These are phyloP conservation scores for Thinopyrum elongatum DNA, from an alignment of 176 grass and related monocot genomes.

Conservation along the genomic window DNA sequence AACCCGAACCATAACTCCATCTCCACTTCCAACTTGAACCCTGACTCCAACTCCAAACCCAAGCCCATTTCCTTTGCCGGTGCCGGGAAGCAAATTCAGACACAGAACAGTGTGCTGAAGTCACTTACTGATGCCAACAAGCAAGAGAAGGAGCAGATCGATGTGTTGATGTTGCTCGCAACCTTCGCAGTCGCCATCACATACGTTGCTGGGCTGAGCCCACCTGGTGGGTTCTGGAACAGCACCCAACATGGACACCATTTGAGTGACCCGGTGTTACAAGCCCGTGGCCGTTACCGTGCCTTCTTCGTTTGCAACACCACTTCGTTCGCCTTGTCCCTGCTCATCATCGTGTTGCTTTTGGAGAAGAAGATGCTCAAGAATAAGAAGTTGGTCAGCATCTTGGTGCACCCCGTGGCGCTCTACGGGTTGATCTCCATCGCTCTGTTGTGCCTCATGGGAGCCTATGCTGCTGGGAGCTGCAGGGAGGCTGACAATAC, in stretches of 20 bases:
- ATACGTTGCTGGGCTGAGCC: conserved; percentile 34
- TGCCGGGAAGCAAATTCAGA: not conserved
- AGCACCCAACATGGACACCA: not conserved
- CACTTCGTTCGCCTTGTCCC: conserved; percentile 8
- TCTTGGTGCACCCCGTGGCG: no score
- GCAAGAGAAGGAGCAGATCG: not conserved
- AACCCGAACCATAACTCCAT: no score
- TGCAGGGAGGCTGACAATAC: not conserved
- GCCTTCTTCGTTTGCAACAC: conserved; percentile 43
- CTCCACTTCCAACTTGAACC: not conserved
- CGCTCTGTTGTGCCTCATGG: not conserved
- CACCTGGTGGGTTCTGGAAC: conserved; percentile 41
- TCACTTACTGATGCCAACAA: not conserved
- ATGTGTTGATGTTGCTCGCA: conserved; percentile 34
- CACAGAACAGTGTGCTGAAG: fast-evolving
- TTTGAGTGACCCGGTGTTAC: conserved; percentile 1
- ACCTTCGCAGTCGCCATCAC: conserved; percentile 34
- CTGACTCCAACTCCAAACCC: not conserved
- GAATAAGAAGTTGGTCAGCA: no score
- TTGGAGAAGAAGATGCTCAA: not conserved
- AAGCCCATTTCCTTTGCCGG: no score
- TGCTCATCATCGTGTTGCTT: not conserved
- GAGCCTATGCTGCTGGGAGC: not conserved
- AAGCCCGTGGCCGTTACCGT: not conserved
- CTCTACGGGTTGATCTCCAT: not conserved